Percentiles rank a stretch among this genome's conserved stretches.
phyloP scores from a whole-genome alignment of 768 basidiomycete species.

The Leccinum uliginosum region DNA sequence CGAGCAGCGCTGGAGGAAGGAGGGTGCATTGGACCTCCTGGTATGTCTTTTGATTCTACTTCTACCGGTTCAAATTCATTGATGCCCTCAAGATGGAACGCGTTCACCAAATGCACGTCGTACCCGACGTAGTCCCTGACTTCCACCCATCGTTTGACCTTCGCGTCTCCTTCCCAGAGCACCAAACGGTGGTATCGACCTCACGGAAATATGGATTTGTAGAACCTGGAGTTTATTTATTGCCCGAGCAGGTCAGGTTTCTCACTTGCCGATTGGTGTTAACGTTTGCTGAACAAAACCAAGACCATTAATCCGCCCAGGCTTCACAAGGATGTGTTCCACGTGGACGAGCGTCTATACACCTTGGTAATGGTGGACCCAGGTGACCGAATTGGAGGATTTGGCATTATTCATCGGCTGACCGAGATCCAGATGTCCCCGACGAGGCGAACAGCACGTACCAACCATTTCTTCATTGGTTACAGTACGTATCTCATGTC shows the following conservation, averaged over 20 bases:
- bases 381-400: conserved; percentile 44
- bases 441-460: conserved; percentile 60
- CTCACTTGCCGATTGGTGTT: background rate
- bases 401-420: conserved; percentile 1
- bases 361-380: conserved; percentile 88
- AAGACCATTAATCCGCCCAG: conserved; percentile 65
- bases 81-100: conserved; percentile 73
- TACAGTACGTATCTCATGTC: conserved; percentile 51
- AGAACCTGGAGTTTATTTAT: conserved; percentile 67
- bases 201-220: conserved; percentile 37
- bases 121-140: conserved; percentile 79
- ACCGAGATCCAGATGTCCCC: conserved; percentile 67
- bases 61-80: background rate
- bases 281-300: conserved; percentile 1
- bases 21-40: conserved; percentile 79
- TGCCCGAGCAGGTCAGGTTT: conserved; percentile 58
- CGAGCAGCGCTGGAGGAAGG: conserved; percentile 81
- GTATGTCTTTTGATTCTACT: conserved; percentile 32
- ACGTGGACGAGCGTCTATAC: conserved; percentile 74
- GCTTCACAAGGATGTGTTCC: conserved; percentile 74
- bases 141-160: conserved; percentile 75
- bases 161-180: conserved; percentile 52
- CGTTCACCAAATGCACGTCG: conserved; percentile 83
- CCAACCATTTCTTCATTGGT: conserved; percentile 78
- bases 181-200: conserved; percentile 15